These are phyloP conservation scores for Trypanosoma conorhini DNA, from an alignment of 208 protist genomes.

Conservation along the genomic window DNA sequence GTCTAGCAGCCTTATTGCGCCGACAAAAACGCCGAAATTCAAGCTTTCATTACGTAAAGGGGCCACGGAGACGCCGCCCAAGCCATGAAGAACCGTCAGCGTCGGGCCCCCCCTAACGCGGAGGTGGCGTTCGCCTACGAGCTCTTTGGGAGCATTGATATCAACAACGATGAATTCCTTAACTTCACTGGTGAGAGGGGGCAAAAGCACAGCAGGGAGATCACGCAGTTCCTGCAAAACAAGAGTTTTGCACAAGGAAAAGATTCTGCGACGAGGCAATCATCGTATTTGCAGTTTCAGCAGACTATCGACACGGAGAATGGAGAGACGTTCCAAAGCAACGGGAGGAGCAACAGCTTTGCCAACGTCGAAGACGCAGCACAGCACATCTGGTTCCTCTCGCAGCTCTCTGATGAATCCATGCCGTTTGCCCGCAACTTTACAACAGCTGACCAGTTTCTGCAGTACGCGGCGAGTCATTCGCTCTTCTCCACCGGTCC, in stretches of 20 bases:
- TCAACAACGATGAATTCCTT: constrained; percentile 72
- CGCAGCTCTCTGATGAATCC: constrained; percentile 35
- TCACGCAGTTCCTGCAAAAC: constrained; percentile 46
- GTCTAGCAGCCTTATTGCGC: not conserved
- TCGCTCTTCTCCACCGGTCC: constrained; percentile 35
- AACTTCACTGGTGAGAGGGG: constrained; percentile 63
- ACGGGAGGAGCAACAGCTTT: constrained; percentile 24
- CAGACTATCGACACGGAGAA: not conserved
- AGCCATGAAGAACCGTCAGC: constrained; percentile 65
- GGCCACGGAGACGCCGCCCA: not conserved
- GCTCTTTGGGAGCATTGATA: constrained; percentile 69
- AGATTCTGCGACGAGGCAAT: constrained; percentile 14
- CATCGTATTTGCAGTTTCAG: constrained; percentile 50
- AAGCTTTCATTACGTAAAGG: not conserved
- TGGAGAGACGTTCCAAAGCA: not conserved
- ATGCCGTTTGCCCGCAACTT: constrained; percentile 70
- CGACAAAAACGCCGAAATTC: no score
- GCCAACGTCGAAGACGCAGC: constrained; percentile 53
- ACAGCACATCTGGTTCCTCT: constrained; percentile 80
- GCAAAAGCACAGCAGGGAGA: constrained; percentile 13
- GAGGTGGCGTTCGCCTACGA: constrained; percentile 65
- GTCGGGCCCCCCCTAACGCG: constrained; percentile 29
- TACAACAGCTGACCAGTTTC: constrained; percentile 36
- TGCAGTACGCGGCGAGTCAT: constrained; percentile 43
- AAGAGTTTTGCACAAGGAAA: constrained; percentile 34